phyloP scores from a whole-genome alignment of 352 stramenopile genomes.

The Pythium coloratum region DNA sequence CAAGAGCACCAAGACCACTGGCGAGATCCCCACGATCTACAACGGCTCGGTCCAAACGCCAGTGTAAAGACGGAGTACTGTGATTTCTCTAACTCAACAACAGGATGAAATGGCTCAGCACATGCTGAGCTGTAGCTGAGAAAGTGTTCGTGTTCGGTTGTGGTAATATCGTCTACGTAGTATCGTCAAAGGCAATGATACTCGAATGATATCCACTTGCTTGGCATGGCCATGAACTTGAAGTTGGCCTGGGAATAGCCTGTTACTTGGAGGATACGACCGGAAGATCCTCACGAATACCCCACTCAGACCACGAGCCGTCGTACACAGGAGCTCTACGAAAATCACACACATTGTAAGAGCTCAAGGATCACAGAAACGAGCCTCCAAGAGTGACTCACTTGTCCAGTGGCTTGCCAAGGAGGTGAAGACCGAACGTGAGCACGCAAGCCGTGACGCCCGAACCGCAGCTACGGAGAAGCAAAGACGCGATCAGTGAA shows the following conservation, averaged over 20 bases:
- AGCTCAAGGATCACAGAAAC: too few relatives aligned
- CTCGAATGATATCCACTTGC: background rate
- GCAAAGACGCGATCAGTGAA: slow-evolving; percentile 9
- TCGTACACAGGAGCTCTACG: slow-evolving; percentile 84
- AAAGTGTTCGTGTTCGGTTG: background rate
- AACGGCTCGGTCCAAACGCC: slow-evolving; percentile 23
- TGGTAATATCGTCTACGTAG: background rate
- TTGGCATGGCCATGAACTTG: background rate
- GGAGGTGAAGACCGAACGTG: slow-evolving; percentile 64
- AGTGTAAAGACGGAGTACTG: slow-evolving; percentile 13
- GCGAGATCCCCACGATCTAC: slow-evolving; percentile 11
- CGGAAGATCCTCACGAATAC: slow-evolving; percentile 56
- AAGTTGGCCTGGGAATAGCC: background rate
- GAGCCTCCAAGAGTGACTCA: slow-evolving; percentile 24
- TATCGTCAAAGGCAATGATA: slow-evolving; percentile 1
- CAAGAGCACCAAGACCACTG: background rate
- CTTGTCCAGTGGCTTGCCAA: slow-evolving; percentile 69
- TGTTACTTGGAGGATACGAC: slow-evolving; percentile 35
- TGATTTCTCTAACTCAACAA: slow-evolving; percentile 2
- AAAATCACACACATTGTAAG: slow-evolving; percentile 1
- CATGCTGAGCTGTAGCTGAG: background rate
- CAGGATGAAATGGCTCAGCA: background rate
- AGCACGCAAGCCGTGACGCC: slow-evolving; percentile 67
- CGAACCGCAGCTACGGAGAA: slow-evolving; percentile 56
- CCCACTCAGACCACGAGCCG: slow-evolving; percentile 90